A percentile compares a stretch with the other conserved stretches of the same genome.
phyloP scores from a whole-genome alignment of 1,284 basidiomycete genomes.

The Malassezia globosa region DNA sequence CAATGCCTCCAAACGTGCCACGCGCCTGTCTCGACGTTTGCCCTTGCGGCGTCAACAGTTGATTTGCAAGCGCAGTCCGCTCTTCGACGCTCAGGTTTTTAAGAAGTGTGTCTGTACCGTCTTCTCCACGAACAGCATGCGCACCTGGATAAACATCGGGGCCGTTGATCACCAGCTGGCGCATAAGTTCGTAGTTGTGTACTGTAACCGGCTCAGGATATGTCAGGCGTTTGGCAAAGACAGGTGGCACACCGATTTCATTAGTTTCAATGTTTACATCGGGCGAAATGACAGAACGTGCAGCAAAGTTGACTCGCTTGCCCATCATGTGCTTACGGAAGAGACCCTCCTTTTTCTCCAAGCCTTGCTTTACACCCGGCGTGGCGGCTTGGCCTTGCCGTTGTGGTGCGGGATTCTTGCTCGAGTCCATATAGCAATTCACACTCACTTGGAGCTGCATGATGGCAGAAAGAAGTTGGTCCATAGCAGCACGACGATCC shows the following conservation, averaged over 20 bases:
- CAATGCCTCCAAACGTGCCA: slow-evolving; percentile 43
- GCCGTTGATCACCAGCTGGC: slow-evolving; percentile 83
- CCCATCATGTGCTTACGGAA: slow-evolving; percentile 99
- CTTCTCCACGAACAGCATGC: slow-evolving; percentile 85
- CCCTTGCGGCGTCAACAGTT: slow-evolving; percentile 82
- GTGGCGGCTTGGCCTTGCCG: slow-evolving; percentile 85
- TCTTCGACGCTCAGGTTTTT: slow-evolving; percentile 70
- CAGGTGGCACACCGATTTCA: slow-evolving; percentile 94
- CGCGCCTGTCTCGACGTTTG: slow-evolving; percentile 48
- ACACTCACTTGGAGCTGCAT: slow-evolving; percentile 88
- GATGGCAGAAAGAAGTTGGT: slow-evolving; percentile 65
- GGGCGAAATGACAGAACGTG: slow-evolving; percentile 96
- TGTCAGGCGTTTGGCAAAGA: slow-evolving; percentile 92
- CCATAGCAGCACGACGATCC: slow-evolving; percentile 53
- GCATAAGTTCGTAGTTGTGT: slow-evolving; percentile 76
- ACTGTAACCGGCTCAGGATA: slow-evolving; percentile 94
- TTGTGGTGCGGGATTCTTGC: slow-evolving; percentile 77
- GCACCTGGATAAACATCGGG: slow-evolving; percentile 84
- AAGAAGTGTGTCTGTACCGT: slow-evolving; percentile 53
- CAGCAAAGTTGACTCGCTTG: slow-evolving; percentile 98
- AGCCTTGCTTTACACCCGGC: slow-evolving; percentile 83
- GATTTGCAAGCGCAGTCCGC: slow-evolving; percentile 90
- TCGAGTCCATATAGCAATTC: slow-evolving; percentile 94
- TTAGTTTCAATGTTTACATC: slow-evolving; percentile 99
- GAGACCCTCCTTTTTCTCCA: slow-evolving; percentile 98